phyloP scores from a whole-genome alignment of 768 basidiomycete species.

The Kwoniella europaea region DNA sequence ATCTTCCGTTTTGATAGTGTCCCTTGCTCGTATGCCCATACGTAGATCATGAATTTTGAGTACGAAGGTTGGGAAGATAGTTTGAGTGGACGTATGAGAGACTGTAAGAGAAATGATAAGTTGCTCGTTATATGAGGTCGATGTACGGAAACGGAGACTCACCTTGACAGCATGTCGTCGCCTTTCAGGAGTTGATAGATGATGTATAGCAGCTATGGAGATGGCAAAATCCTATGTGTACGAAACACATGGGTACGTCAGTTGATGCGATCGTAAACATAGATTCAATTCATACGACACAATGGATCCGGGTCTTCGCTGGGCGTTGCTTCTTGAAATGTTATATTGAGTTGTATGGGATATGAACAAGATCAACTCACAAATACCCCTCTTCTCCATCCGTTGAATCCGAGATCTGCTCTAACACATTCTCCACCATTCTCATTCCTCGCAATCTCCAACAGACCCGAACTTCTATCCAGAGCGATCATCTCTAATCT shows the following conservation, averaged over 20 bases:
- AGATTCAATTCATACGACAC: too few relatives aligned
- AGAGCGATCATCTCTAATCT: conserved; percentile 77
- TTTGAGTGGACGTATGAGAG: conserved; percentile 36
- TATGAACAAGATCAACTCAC: conserved; percentile 63
- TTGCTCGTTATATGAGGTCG: too few relatives aligned
- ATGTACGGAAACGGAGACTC: conserved; percentile 4
- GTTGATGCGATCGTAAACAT: background rate
- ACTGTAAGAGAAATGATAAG: background rate
- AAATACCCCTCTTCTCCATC: conserved; percentile 81
- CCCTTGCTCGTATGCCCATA: conserved; percentile 97
- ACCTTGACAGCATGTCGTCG: conserved; percentile 77
- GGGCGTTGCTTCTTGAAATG: too few relatives aligned
- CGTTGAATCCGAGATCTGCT: conserved; percentile 71
- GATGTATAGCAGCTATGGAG: conserved; percentile 96
- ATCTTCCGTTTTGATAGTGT: conserved; percentile 77
- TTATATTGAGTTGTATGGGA: too few relatives aligned
- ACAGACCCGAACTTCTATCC: conserved; percentile 78
- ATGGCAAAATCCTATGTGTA: conserved; percentile 85
- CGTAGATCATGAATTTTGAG: conserved; percentile 82
- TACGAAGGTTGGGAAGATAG: conserved; percentile 27
- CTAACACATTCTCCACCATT: conserved; percentile 70
- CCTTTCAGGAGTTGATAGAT: conserved; percentile 79
- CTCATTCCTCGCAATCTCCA: conserved; percentile 72
- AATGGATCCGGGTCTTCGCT: too few relatives aligned
- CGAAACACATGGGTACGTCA: background rate